These are phyloP conservation scores for Gamarada debralockiae DNA, from an alignment of 495 filamentous ascomycete genomes.

Conservation along the genomic window DNA sequence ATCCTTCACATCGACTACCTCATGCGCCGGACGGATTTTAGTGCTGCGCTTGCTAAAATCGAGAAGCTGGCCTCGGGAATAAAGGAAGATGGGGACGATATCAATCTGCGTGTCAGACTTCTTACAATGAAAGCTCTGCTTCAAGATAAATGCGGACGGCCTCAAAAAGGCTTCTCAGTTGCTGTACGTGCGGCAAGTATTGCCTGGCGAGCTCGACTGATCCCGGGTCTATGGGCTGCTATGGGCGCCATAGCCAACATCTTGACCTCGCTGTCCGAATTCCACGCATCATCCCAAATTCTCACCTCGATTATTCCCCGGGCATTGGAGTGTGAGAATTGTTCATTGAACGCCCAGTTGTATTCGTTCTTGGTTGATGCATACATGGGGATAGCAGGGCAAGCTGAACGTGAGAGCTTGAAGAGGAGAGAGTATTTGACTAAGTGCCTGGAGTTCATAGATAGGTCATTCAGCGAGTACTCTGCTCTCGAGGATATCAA, in stretches of 20 bases:
- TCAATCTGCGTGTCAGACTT: constrained; percentile 68
- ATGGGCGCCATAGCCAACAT: constrained; percentile 66
- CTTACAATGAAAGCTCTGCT: constrained; percentile 74
- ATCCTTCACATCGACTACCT: constrained; percentile 69
- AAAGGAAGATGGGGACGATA: constrained; percentile 67
- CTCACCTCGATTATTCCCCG: constrained; percentile 77
- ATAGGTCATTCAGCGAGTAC: constrained; percentile 60
- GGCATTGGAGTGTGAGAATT: constrained; percentile 70
- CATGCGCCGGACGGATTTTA: constrained; percentile 57
- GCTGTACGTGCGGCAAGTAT: constrained; percentile 76
- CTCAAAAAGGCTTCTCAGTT: constrained; percentile 79
- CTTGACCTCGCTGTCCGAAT: constrained; percentile 70
- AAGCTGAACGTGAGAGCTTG: constrained; percentile 26
- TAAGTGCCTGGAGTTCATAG: constrained; percentile 62
- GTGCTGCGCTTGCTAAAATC: constrained; percentile 60
- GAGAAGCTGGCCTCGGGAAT: constrained; percentile 63
- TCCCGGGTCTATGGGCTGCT: constrained; percentile 75
- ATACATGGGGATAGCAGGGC: constrained; percentile 75
- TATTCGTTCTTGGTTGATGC: constrained; percentile 80
- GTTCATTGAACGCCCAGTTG: constrained; percentile 57
- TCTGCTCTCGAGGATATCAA: constrained; percentile 68
- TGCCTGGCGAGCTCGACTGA: constrained; percentile 65
- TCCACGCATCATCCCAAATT: constrained; percentile 61
- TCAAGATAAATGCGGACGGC: constrained; percentile 63
- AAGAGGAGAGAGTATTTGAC: constrained; percentile 55